Conservation (phyloP, 2,329 filamentous ascomycete species). For the Helotiales sp. region DNA sequence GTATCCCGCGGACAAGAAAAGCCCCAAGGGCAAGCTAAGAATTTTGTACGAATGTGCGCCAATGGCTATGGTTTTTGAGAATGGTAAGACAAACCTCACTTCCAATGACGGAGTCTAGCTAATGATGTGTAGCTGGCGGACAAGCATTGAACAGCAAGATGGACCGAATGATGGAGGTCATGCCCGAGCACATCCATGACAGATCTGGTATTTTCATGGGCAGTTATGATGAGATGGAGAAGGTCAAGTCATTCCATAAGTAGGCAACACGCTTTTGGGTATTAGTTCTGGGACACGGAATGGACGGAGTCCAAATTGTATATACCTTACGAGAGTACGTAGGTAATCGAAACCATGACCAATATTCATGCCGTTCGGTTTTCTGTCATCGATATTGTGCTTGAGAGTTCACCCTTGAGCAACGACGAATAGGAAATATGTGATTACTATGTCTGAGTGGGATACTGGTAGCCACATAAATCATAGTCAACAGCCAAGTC, state of each 20-base stretch:
- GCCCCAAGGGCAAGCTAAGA: conserved; percentile 93
- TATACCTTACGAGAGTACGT: not conserved
- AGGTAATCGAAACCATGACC: too few relatives aligned
- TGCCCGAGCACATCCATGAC: conserved; percentile 93
- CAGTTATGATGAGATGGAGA: conserved; percentile 92
- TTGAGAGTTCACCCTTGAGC: too few relatives aligned
- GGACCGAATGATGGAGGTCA: conserved; percentile 84
- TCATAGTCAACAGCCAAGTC: too few relatives aligned
- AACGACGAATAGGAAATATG: too few relatives aligned
- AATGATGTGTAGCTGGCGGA: conserved; percentile 69
- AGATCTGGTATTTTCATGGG: conserved; percentile 94
- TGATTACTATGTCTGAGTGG: too few relatives aligned
- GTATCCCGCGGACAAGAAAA: conserved; percentile 97
- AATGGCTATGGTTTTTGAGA: conserved; percentile 99
- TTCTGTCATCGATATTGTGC: too few relatives aligned
- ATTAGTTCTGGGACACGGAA: not conserved
- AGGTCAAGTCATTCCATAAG: conserved; percentile 65
- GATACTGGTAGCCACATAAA: too few relatives aligned
- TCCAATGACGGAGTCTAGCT: not conserved
- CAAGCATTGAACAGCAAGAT: conserved; percentile 90
- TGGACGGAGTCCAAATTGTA: conserved; percentile 1
- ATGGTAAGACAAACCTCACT: conserved; percentile 61
- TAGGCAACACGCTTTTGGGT: conserved; percentile 21
- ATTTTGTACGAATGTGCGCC: conserved; percentile 98
- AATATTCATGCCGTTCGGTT: too few relatives aligned